Evolutionary conservation across 2,329 filamentous ascomycete genomes (phyloP), one percentile per base, ranked within the genome.

Genomic region (Colletotrichum agaves): DNA sequence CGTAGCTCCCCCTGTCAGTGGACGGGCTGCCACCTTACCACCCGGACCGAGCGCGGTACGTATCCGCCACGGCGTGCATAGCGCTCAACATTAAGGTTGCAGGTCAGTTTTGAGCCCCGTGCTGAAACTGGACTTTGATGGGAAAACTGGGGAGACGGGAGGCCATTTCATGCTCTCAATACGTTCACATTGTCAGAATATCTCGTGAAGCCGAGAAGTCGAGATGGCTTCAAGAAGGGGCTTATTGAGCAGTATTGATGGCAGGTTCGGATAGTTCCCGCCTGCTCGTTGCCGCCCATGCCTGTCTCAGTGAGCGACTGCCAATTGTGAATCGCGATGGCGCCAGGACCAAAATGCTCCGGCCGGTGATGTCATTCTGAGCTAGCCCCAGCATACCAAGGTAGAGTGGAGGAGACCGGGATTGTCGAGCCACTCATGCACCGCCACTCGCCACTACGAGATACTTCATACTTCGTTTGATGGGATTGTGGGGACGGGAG

Each of bases 351-450:
- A 65, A 65, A 70, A 55, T 57, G 70, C 70, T 71, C 70, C 70
- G 70, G 69, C 70, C 70, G 70, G 69, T 71, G 70, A 71, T 70
- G 70, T 71, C 70, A 71, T 70, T 49, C 56, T 67, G 68, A 52
- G 49, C 62, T 33, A 67, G 61, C 52, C 17, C 17, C 50, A 52
- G 27, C 35, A 37, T 19, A 12, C n/a, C n/a, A n/a, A n/a, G n/a
- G n/a, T n/a, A n/a, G n/a, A n/a, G n/a, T 15, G 37, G 23, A n/a
- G 11, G 56, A 50, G 17, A n/a, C n/a, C n/a, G n/a, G n/a, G n/a
- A 17, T n/a, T 27, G 21, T 11, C 27, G 27, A 65, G 61, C 61
- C 61, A 64, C 61, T 55, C 49, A 56, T 19, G 62, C 57, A 61
- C 66, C 63, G 63, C 66, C 66, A 69, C 62, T 47, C n/a, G 33